Evolutionary conservation across 371 early-diverging fungal species (phyloP).

Genomic region (Synchytrium microbalum): DNA sequence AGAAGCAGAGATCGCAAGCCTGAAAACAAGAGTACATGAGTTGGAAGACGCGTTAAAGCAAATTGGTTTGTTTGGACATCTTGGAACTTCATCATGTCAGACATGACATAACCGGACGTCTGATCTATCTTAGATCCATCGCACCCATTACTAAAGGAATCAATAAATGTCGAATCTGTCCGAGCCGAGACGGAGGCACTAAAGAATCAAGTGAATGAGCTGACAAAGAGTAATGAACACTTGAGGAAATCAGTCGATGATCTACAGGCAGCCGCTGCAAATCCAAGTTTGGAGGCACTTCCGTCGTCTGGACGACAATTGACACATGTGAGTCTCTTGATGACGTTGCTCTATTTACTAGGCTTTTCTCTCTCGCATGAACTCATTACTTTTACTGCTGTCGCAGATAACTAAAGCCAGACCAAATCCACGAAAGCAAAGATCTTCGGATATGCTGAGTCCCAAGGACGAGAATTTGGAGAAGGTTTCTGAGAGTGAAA

Average conservation of each 20-base stretch:
- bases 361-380: background rate
- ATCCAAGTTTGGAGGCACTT: background rate
- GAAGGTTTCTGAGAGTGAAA: background rate
- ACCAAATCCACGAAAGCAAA: background rate
- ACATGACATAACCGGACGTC: background rate
- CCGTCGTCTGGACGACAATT: background rate
- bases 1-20: background rate
- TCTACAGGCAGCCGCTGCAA: background rate
- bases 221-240: background rate
- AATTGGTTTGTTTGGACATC: background rate
- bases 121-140: background rate
- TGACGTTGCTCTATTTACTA: background rate
- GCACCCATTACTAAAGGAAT: background rate
- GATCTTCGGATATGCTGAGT: background rate
- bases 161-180: background rate
- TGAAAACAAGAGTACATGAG: background rate
- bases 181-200: background rate
- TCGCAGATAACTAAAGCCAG: background rate
- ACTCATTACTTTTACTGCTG: background rate
- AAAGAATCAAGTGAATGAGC: background rate
- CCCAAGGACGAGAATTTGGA: background rate
- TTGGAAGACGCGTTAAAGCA: background rate
- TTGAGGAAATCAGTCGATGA: background rate
- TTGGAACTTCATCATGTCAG: background rate
- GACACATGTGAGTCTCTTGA: background rate